Conservation (phyloP, 2,329 filamentous ascomycete species). For the Thyridium curvatum region DNA sequence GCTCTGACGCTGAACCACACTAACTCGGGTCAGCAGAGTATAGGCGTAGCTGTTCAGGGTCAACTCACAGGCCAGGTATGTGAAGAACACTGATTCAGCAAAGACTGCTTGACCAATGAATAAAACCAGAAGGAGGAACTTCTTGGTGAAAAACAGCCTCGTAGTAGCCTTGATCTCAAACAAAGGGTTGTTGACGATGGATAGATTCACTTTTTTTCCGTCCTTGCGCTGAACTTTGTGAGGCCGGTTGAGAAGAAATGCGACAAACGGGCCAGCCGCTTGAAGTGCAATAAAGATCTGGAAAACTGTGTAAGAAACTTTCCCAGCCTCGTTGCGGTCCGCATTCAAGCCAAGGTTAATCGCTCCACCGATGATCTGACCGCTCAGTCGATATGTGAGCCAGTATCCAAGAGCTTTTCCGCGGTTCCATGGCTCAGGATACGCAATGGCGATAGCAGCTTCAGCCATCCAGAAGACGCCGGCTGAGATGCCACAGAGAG, state of each 20-base stretch:
- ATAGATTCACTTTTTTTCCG: conserved; percentile 53
- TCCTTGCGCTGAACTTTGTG: conserved; percentile 58
- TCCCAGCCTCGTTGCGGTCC: conserved; percentile 38
- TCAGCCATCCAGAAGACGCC: conserved; percentile 74
- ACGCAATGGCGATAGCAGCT: conserved; percentile 65
- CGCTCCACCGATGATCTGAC: conserved; percentile 65
- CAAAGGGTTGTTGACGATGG: conserved; percentile 48
- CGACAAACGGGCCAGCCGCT: conserved; percentile 57
- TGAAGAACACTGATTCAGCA: conserved; percentile 66
- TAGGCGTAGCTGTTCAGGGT: background rate
- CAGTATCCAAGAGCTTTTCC: conserved; percentile 62
- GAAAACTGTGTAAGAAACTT: conserved; percentile 64
- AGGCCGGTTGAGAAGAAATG: conserved; percentile 55
- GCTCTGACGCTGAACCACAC: conserved; percentile 67
- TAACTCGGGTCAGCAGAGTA: conserved; percentile 7
- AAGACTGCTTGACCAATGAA: conserved; percentile 68
- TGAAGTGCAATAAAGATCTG: conserved; percentile 67
- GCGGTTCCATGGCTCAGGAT: conserved; percentile 64
- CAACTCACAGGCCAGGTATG: conserved; percentile 46
- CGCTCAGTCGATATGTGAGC: conserved; percentile 46
- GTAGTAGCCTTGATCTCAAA: conserved; percentile 54
- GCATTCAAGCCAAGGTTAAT: conserved; percentile 65
- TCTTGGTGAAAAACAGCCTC: conserved; percentile 51
- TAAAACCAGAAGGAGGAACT: conserved; percentile 58
- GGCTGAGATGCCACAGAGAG: conserved; percentile 62